Conservation (phyloP, 2,329 filamentous ascomycete species). For the Fusarium lateritium region DNA sequence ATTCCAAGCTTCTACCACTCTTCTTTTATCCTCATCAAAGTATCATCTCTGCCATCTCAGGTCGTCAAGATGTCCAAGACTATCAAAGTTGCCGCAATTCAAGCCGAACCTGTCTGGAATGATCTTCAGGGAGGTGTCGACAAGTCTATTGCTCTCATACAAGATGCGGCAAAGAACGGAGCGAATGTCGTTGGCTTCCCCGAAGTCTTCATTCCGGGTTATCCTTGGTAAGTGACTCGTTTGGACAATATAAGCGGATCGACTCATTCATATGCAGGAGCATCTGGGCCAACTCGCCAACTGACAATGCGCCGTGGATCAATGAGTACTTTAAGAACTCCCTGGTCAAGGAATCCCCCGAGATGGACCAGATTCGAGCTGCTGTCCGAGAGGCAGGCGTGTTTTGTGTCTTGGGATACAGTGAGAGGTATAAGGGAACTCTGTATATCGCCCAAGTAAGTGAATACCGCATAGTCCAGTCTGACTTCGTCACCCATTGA, state of each 20-base stretch:
- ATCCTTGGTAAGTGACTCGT: conserved; percentile 59
- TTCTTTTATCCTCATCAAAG: neutral
- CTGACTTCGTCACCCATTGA: neutral
- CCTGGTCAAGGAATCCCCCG: conserved; percentile 55
- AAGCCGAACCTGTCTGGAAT: conserved; percentile 48
- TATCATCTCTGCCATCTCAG: neutral
- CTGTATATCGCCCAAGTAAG: conserved; percentile 58
- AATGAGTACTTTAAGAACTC: conserved; percentile 63
- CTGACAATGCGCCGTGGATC: conserved; percentile 55
- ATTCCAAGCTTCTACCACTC: neutral
- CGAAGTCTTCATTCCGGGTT: conserved; percentile 62
- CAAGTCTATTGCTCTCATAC: conserved; percentile 54
- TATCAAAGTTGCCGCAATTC: conserved; percentile 47
- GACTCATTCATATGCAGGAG: conserved; percentile 40
- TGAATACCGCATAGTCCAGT: rapidly evolving
- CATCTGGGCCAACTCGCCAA: conserved; percentile 49
- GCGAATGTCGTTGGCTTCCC: conserved; percentile 59
- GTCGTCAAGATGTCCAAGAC: conserved; percentile 16
- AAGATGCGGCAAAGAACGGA: conserved; percentile 51
- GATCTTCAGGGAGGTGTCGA: conserved; percentile 54
- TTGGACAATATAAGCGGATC: conserved; percentile 1
- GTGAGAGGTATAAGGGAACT: conserved; percentile 55
- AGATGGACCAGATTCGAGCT: conserved; percentile 60
- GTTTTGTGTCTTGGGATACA: conserved; percentile 60
- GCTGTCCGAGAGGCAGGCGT: conserved; percentile 63